Evolutionary conservation across 2,329 filamentous ascomycete genomes (phyloP).

Genomic region (Coniosporium tulheliwenetii): DNA sequence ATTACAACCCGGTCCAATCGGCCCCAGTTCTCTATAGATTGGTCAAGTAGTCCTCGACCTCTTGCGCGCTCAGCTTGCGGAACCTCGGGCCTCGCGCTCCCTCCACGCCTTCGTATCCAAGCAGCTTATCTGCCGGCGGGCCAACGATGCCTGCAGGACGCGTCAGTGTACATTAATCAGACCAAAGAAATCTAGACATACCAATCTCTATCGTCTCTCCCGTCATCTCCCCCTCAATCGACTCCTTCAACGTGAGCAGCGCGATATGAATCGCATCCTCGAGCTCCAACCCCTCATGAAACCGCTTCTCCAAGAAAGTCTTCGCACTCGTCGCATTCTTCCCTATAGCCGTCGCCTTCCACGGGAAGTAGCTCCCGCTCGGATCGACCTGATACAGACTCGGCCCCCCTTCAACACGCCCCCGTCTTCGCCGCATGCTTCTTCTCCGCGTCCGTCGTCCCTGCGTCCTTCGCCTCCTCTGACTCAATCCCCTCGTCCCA

Average conservation of each 20-base stretch:
- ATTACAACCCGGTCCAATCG: no score
- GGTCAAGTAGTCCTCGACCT: constrained; percentile 98
- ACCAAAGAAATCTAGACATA: constrained; percentile 26
- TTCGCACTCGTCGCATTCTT: constrained; percentile 98
- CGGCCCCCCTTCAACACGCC: constrained; percentile 91
- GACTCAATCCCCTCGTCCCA: constrained; percentile 97
- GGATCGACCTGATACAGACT: constrained; percentile 98
- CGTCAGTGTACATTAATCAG: constrained; percentile 1
- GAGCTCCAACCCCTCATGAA: constrained; percentile 90
- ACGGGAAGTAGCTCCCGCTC: constrained; percentile 97
- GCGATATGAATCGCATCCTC: constrained; percentile 99
- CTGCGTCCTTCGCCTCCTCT: constrained; percentile 49
- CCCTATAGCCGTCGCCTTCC: constrained; percentile 98
- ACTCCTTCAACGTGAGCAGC: constrained; percentile 92
- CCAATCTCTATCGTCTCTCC: constrained; percentile 97
- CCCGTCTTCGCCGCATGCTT: constrained; percentile 71
- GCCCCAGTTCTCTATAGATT: constrained; percentile 54
- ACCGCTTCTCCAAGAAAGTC: constrained; percentile 98
- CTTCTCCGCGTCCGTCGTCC: constrained; percentile 40
- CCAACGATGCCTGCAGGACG: constrained; percentile 66
- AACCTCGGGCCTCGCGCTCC: constrained; percentile 75
- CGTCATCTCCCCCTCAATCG: constrained; percentile 98
- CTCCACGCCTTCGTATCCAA: constrained; percentile 81
- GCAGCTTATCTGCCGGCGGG: constrained; percentile 78
- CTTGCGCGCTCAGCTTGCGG: constrained; percentile 88